These are phyloP conservation scores for Microcos paniculata DNA, from an alignment of 345 rosid species.

Conservation along the genomic window DNA sequence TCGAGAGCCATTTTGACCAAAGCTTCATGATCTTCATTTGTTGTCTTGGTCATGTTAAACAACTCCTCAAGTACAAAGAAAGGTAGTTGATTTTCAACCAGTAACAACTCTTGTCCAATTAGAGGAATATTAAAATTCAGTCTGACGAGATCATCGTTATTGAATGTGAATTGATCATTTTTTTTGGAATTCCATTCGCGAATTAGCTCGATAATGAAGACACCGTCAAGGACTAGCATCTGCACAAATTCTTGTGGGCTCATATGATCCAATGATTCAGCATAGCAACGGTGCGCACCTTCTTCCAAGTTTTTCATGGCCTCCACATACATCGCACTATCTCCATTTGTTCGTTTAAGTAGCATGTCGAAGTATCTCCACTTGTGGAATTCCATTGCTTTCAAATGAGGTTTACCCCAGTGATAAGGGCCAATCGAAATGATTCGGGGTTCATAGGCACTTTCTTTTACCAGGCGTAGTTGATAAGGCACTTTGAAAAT, in stretches of 20 bases:
- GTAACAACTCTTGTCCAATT: background rate
- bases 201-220: slow-evolving; percentile 19
- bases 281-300: slow-evolving; percentile 19
- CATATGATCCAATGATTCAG: background rate
- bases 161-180: too few species aligned
- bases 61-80: slow-evolving; percentile 8
- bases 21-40: background rate
- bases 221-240: slow-evolving; percentile 34
- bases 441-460: slow-evolving; percentile 19
- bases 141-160: too few species aligned
- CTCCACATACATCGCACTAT: background rate
- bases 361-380: background rate
- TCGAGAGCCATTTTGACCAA: background rate
- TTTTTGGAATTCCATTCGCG: background rate
- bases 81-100: slow-evolving; percentile 17
- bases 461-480: slow-evolving; percentile 10
- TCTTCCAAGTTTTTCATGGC: slow-evolving; percentile 17
- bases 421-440: slow-evolving; percentile 23
- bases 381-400: slow-evolving; percentile 16
- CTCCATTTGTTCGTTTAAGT: background rate
- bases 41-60: background rate
- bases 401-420: background rate
- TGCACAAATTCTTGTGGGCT: slow-evolving; percentile 10
- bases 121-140: too few species aligned
- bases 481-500: slow-evolving; percentile 15